A percentile compares a stretch with the other conserved stretches of the same genome.
Evolutionary conservation across 805 yeast species (phyloP).

Genomic region (Kazachstania africana): DNA sequence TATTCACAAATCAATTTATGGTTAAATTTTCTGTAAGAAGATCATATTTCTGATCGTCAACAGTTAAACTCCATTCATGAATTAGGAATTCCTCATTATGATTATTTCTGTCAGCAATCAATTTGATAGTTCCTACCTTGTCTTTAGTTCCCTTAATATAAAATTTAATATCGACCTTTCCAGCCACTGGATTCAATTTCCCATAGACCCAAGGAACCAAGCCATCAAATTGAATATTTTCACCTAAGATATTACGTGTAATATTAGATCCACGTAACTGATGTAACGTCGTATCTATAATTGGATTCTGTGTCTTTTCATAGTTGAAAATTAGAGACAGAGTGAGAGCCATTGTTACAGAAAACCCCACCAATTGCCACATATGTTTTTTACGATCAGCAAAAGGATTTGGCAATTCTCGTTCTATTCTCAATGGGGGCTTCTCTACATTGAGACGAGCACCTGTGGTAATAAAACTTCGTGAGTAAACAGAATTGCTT

Average conservation of each 20-base stretch:
- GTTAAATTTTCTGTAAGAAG: constrained; percentile 36
- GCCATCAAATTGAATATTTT: constrained; percentile 59
- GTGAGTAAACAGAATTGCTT: too few species aligned
- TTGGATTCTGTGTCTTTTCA: constrained; percentile 84
- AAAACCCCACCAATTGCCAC: constrained; percentile 43
- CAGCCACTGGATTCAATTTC: constrained; percentile 69
- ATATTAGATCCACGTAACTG: constrained; percentile 64
- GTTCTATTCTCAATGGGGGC: constrained; percentile 52
- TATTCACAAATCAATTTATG: background rate
- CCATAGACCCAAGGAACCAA: constrained; percentile 82
- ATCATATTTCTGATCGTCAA: constrained; percentile 36
- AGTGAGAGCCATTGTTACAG: constrained; percentile 40
- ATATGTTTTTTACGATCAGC: constrained; percentile 41
- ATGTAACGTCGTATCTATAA: constrained; percentile 76
- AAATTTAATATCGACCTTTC: constrained; percentile 64
- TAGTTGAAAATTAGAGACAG: constrained; percentile 73
- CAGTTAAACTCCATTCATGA: constrained; percentile 49
- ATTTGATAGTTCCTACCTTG: constrained; percentile 39
- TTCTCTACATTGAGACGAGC: too few species aligned
- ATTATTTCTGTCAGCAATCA: constrained; percentile 62
- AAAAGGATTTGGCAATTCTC: constrained; percentile 74
- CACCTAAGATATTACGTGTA: constrained; percentile 58
- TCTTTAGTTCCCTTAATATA: constrained; percentile 55
- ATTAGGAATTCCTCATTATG: constrained; percentile 47
- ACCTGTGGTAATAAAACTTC: too few species aligned